Evolutionary conservation across 139 green algal genomes (phyloP), one percentile per base, ranked within the genome.

Genomic region (Bryopsis sp.): DNA sequence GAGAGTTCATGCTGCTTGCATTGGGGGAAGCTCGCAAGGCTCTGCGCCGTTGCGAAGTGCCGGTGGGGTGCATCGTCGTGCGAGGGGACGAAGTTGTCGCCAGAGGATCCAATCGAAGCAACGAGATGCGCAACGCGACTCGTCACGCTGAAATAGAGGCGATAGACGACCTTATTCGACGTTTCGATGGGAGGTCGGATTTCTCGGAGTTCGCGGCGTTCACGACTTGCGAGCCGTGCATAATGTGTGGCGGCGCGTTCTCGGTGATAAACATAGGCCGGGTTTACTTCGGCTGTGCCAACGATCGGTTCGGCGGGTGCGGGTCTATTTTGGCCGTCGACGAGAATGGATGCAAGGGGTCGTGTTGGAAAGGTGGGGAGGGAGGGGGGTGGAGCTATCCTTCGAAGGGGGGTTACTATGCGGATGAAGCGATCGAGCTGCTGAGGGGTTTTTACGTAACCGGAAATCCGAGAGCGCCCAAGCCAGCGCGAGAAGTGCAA

Each of bases 51-150:
- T 36, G 33, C 19, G 50, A 61, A 61, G 50, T 61, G 24, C 50
- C 50, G 5, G 50, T 61, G 6, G 50, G 50, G 6, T 61, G 50
- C 19, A 26, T 61, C 8, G 33, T 61, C 33, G 50, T 61, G 33
- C 50, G 50, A 11, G 8, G 33, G 31, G 15, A 28, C 8, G 11
- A 22, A 32, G 50, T 61, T 61, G 5, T 61, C 24, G 50, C 50
- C 50, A 61, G 24, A 61, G 50, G 50, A 28, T 61, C 19, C 50
- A 61, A 61, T 32, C 50, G 50, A 61, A 61, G 24, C 6, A 61
- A 61, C 19, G 50, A 35, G 19, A 61, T 8, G 33, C 50, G 50
- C 24, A 61, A 61, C 19, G 50, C 50, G 15, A 61, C 50, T 8
- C 8, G 50, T 33, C 50, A 61, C 33, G 50, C 50, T 8, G 50